Evolutionary conservation across 345 rosid genomes (phyloP).

Genomic region (Boechera retrofracta): DNA sequence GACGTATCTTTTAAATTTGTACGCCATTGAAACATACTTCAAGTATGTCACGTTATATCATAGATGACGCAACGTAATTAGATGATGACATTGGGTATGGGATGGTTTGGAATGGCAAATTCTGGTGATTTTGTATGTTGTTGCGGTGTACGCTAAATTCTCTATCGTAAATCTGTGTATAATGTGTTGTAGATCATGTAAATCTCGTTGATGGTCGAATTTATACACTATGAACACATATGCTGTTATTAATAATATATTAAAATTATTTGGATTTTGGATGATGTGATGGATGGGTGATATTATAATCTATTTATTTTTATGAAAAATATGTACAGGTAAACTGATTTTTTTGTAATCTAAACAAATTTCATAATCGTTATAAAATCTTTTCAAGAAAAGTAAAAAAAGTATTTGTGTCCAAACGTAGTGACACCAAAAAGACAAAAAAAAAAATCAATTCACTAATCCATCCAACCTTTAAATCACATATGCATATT

Average conservation of each 20-base stretch:
- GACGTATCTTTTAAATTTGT: background rate
- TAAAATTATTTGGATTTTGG: too few species aligned
- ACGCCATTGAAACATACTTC: constrained; percentile 29
- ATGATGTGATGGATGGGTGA: background rate
- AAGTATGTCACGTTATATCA: constrained; percentile 23
- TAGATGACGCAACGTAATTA: constrained; percentile 12
- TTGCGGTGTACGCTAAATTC: constrained; percentile 27
- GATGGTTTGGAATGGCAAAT: background rate
- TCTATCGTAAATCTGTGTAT: constrained; percentile 11
- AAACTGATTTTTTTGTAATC: background rate
- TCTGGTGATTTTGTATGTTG: constrained; percentile 8
- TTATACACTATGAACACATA: too few species aligned
- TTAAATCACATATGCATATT: background rate
- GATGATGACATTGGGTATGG: constrained; percentile 23
- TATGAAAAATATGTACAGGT: too few species aligned
- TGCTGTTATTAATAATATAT: too few species aligned
- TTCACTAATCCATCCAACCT: background rate
- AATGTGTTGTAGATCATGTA: background rate
- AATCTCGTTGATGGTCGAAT: too few species aligned
- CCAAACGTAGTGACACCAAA: background rate
- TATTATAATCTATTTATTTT: background rate
- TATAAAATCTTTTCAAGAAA: background rate
- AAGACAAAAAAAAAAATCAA: background rate
- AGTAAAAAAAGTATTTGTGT: background rate
- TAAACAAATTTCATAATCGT: background rate